phyloP scores from a whole-genome alignment of 208 protist genomes.

The Leishmania major region DNA sequence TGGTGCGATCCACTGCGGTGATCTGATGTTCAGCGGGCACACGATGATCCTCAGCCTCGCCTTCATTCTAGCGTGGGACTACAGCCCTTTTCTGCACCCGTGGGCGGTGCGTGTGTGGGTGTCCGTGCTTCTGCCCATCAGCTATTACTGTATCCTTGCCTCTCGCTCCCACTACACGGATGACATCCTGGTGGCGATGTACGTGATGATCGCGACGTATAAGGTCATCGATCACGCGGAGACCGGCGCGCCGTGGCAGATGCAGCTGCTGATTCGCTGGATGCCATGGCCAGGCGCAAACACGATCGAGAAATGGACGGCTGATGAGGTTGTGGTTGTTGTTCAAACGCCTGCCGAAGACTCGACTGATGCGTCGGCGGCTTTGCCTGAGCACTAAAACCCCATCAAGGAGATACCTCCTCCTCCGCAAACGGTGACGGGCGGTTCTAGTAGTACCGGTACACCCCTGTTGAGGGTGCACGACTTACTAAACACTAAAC shows the following conservation, averaged over 20 bases:
- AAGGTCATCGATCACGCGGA: constrained; percentile 50
- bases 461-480: neutral
- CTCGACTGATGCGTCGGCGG: neutral
- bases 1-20: constrained; percentile 86
- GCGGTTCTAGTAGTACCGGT: neutral
- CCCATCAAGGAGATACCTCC: no score
- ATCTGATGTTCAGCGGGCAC: constrained; percentile 92
- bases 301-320: constrained; percentile 15
- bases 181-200: constrained; percentile 75
- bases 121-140: constrained; percentile 41
- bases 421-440: neutral
- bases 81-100: constrained; percentile 64
- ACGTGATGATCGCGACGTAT: constrained; percentile 68
- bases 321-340: constrained; percentile 17
- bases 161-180: constrained; percentile 91
- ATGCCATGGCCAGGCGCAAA: constrained; percentile 63
- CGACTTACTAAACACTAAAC: neutral
- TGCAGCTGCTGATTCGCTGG: constrained; percentile 81
- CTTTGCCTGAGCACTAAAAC: neutral
- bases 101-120: constrained; percentile 45
- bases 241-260: constrained; percentile 74
- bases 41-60: constrained; percentile 81
- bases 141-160: constrained; percentile 75
- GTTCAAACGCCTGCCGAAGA: neutral
- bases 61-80: constrained; percentile 57